Evolutionary conservation across 1,139 yeast species (phyloP), one percentile per base, ranked within the genome.

Genomic region (Debaryomycetaceae sp.): DNA sequence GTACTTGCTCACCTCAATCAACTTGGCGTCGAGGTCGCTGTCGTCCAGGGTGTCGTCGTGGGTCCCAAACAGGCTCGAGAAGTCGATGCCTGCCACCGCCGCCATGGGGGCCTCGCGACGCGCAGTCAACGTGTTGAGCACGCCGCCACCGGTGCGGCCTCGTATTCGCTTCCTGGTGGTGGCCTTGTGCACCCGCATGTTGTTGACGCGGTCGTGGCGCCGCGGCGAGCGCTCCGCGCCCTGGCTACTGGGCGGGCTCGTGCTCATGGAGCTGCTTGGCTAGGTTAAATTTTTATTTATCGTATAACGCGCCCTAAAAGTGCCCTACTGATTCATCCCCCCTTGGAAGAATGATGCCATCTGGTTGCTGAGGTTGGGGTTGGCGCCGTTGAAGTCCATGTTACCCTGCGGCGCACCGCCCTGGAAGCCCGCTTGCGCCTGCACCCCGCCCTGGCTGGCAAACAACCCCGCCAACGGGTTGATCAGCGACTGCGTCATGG

Each of bases 381-480:
- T 52, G 18, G 39, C 42, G 16, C 39, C 40, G 16, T 42, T 44
- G 9, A n/a, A n/a, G 16, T 45, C 46, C 32, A 26, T 31, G n/a
- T n/a, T n/a, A n/a, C n/a, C n/a, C 21, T 19, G 21, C 11, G 21
- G 21, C 17, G 21, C 31, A 20, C 34, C 36, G 34, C 35, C 34
- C 27, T 37, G 45, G 26, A 32, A 29, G 4, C 36, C 43, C 10
- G 49, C 51, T 27, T 34, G 29, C 5, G 35, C 41, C 16, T 42
- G 47, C 12, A 35, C 37, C 19, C 33, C 35, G 24, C 33, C 34
- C 20, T 34, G 41, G 15, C 36, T 39, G 22, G 25, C 54, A 44
- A 71, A 72, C 39, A 72, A 60, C n/a, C 72, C 72, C 30, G 68
- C 69, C 44, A 73, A 66, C 28, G 78, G 78, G 43, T 72, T 72